Base-by-base conservation (phyloP, 2,329 filamentous ascomycete genomes). In the Cladorrhinum sp. region DNA sequence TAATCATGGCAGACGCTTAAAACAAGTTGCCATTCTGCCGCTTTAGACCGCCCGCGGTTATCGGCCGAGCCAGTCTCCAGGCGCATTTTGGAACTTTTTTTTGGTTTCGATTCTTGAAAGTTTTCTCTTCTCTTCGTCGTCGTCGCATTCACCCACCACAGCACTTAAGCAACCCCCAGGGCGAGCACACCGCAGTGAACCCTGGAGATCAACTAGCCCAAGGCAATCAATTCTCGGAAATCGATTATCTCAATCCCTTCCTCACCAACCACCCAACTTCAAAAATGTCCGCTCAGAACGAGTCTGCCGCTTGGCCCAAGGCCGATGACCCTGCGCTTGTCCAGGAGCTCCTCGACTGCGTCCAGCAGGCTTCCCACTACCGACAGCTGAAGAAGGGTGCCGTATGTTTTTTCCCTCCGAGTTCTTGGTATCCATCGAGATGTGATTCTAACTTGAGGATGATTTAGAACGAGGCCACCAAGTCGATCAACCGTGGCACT, bases 311-410 rank as follows among this genome's bases (percentile, higher is more conserved):
- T 66, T 90, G 87, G 87, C 88, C 87, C 64, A 75, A 89, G 74
- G 88, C 89, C 75, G 88, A 69, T 57, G 67, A 91, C 73, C 82
- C 85, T 72, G 84, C 85, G 70, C 82, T 96, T 66, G 85, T 89
- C 59, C 88, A 92, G 80, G 87, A 93, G 75, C 86, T 97, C 65
- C 85, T 96, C 65, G 90, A 96, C 69, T 83, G 92, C 59, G 82
- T 93, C 64, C 67, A 69, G 64, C 67, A 69, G 64, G 66, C 66
- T 49, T 65, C 65, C 66, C 67, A 69, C 57, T 68, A 68, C 58
- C 55, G 66, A 18, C 91, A 95, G 82, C 78, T 93, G 67, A 95
- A 95, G 83, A 96, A 95, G 82, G 91, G 91, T 64, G 91, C 90
- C 83, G 89, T 79, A 74, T 54, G 72, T 64, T 45, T 24, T 50